Percentiles rank a stretch among this genome's conserved stretches.
These are phyloP conservation scores for Fusarium sp. DNA, from an alignment of 2,329 filamentous ascomycete genomes.

Conservation along the genomic window DNA sequence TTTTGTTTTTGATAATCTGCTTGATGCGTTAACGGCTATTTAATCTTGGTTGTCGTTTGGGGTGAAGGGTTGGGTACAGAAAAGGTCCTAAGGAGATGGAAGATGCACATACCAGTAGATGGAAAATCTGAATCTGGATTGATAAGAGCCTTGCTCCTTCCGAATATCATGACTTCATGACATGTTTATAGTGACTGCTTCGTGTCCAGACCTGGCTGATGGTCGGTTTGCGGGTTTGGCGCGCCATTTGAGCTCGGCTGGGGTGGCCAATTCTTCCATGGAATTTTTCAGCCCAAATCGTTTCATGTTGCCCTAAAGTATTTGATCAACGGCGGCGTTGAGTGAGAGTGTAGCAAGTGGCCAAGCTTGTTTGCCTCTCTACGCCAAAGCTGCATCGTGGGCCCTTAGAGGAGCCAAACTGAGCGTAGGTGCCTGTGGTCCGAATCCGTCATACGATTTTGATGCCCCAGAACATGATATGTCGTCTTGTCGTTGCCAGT, in stretches of 20 bases:
- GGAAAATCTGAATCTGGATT: conserved; percentile 30
- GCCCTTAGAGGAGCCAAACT: background rate
- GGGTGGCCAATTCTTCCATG: background rate
- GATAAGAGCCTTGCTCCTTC: conserved; percentile 8
- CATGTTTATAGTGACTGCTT: background rate
- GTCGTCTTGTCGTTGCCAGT: too few relatives aligned
- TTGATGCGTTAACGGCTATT: conserved; percentile 46
- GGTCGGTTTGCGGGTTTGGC: background rate
- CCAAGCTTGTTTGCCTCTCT: background rate
- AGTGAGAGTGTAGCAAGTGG: background rate
- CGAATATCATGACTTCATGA: conserved; percentile 1
- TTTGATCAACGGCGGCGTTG: background rate
- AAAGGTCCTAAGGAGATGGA: conserved; percentile 35
- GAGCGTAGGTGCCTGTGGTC: background rate
- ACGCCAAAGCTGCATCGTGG: background rate
- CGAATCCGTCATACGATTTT: background rate
- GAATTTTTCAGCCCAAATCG: background rate
- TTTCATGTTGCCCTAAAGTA: background rate
- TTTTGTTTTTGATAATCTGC: conserved; percentile 39
- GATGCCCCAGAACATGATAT: background rate
- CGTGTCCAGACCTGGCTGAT: background rate
- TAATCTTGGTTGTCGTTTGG: conserved; percentile 41
- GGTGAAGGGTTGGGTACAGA: conserved; percentile 36
- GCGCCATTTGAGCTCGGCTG: background rate
- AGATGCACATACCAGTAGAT: conserved; percentile 34